phyloP scores from a whole-genome alignment of 345 rosid species.

The Linum tenue region DNA sequence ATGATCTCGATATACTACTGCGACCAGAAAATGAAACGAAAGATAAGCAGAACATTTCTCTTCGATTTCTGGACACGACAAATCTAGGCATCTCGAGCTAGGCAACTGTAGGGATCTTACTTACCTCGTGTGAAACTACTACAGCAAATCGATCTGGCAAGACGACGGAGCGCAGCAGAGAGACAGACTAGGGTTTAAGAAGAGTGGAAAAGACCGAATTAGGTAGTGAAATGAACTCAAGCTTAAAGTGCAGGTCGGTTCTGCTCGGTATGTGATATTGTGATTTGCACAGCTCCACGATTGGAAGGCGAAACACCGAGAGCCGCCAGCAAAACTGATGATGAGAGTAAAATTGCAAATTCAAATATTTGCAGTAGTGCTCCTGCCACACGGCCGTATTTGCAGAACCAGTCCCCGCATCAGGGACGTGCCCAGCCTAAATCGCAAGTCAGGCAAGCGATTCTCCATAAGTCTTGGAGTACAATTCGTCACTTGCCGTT shows the following conservation, averaged over 20 bases:
- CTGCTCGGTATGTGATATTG: background rate
- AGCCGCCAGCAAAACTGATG: background rate
- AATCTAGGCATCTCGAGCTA: background rate
- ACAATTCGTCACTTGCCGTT: no score
- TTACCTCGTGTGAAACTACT: background rate
- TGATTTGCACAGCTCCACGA: background rate
- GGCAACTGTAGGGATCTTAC: background rate
- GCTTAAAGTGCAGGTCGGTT: background rate
- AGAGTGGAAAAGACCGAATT: background rate
- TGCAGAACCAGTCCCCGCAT: background rate
- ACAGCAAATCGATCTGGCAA: background rate
- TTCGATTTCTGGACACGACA: background rate
- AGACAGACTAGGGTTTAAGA: background rate
- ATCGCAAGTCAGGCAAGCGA: no score
- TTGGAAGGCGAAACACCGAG: background rate
- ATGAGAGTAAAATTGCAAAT: background rate
- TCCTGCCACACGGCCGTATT: background rate
- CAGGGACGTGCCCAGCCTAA: no score
- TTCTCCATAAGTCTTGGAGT: no score
- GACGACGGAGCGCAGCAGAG: background rate
- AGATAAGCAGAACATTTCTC: no score
- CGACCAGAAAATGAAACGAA: background rate
- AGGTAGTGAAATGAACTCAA: background rate
- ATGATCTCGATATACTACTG: constrained; percentile 22
- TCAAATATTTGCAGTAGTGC: background rate